A percentile compares a stretch with the other conserved stretches of the same genome.
Evolutionary conservation across 1,139 yeast species (phyloP).

Genomic region (Protomyces inundatus): DNA sequence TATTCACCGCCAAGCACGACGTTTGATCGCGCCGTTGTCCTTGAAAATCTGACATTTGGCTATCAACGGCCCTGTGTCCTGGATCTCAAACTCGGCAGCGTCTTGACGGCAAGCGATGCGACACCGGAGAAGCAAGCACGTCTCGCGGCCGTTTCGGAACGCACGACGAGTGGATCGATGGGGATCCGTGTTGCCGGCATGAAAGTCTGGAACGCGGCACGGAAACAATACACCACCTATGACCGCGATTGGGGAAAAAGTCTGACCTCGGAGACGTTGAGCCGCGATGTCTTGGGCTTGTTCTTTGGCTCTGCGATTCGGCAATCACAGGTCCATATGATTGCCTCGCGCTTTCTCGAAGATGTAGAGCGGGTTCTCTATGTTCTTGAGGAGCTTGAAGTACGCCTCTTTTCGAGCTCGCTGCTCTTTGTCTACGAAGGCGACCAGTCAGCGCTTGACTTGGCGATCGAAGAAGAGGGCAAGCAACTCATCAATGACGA

Average conservation of each 20-base stretch:
- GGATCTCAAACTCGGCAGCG: constrained; percentile 76
- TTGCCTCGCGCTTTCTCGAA: constrained; percentile 47
- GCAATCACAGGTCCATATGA: constrained; percentile 37
- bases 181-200: constrained; percentile 82
- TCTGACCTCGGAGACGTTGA: constrained; percentile 47
- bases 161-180: constrained; percentile 76
- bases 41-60: constrained; percentile 63
- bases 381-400: constrained; percentile 56
- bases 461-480: constrained; percentile 36
- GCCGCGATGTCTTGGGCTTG: constrained; percentile 33
- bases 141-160: constrained; percentile 54
- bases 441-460: constrained; percentile 44
- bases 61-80: constrained; percentile 63
- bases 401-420: constrained; percentile 69
- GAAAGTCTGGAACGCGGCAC: constrained; percentile 49
- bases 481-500: constrained; percentile 37
- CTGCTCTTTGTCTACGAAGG: constrained; percentile 70
- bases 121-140: constrained; percentile 56
- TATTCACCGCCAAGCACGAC: constrained; percentile 8
- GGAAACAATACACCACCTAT: constrained; percentile 46
- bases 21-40: constrained; percentile 46
- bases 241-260: constrained; percentile 69
- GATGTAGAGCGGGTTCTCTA: constrained; percentile 62
- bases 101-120: constrained; percentile 60
- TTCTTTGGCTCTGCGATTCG: constrained; percentile 45